Evolutionary conservation across 1,284 basidiomycete species (phyloP).

Genomic region (Spongispora temasekensis): DNA sequence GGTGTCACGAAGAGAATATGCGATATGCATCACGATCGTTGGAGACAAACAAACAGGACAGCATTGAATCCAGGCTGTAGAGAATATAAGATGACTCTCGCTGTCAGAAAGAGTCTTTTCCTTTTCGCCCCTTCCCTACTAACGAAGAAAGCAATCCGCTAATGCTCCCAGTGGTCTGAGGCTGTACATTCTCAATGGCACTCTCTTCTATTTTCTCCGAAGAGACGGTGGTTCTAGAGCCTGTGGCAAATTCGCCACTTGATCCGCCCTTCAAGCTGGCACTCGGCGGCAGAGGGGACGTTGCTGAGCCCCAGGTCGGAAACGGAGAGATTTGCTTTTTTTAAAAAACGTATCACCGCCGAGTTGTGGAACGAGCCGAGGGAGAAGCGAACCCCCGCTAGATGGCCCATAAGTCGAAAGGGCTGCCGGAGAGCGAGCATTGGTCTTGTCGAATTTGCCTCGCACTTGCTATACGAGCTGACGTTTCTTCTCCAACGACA

Average conservation of each 20-base stretch:
- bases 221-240: conserved; percentile 13
- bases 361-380: conserved; percentile 64
- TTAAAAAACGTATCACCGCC: conserved; percentile 71
- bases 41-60: conserved; percentile 68
- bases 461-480: conserved; percentile 61
- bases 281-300: conserved; percentile 34
- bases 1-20: conserved; percentile 67
- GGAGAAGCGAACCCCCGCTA: conserved; percentile 53
- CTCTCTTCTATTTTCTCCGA: conserved; percentile 39
- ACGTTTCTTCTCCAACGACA: conserved; percentile 68
- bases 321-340: conserved; percentile 71
- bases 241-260: conserved; percentile 41
- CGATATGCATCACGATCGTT: conserved; percentile 71
- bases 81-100: conserved; percentile 40
- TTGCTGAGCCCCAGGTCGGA: conserved; percentile 57
- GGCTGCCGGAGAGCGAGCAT: conserved; percentile 35
- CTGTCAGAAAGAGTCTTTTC: conserved; percentile 58
- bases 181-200: conserved; percentile 48
- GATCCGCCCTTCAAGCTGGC: conserved; percentile 36
- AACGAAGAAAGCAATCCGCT: conserved; percentile 56
- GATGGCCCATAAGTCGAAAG: conserved; percentile 63
- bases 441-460: conserved; percentile 30
- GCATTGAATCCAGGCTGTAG: conserved; percentile 69
- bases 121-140: conserved; percentile 65
- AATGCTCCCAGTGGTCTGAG: conserved; percentile 72